A percentile compares a stretch with the other conserved stretches of the same genome.
Conservation (phyloP, 2,329 filamentous ascomycete genomes). For the Monilinia polystroma region DNA sequence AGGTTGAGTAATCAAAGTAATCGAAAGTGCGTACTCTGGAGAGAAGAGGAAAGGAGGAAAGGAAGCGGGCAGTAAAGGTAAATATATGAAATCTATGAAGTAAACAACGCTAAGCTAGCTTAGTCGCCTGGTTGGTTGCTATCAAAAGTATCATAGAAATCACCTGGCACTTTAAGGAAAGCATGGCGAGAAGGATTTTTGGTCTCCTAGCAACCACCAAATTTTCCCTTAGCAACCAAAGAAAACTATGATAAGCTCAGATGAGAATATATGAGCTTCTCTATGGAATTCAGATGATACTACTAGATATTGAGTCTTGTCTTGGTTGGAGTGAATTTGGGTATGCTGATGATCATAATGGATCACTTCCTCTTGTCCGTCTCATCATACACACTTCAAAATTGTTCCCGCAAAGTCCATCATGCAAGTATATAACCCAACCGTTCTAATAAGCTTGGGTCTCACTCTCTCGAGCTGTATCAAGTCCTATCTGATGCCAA, state of each 20-base stretch:
- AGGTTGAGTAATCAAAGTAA: conserved; percentile 6
- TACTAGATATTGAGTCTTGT: background rate
- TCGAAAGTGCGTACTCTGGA: background rate
- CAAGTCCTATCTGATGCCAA: too few relatives aligned
- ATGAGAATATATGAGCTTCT: background rate
- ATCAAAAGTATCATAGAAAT: background rate
- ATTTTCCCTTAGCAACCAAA: background rate
- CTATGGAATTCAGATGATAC: background rate
- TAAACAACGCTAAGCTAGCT: background rate
- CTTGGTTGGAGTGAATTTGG: background rate
- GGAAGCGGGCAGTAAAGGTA: background rate
- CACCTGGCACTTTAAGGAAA: too few relatives aligned
- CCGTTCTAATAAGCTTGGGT: rapidly evolving
- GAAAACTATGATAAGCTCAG: background rate
- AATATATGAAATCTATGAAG: background rate
- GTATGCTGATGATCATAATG: background rate
- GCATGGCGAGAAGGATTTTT: background rate
- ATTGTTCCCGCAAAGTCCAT: background rate
- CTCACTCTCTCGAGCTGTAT: too few relatives aligned
- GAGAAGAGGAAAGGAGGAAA: background rate
- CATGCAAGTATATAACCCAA: background rate
- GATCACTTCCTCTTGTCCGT: too few relatives aligned
- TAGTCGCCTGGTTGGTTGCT: background rate
- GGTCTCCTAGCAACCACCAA: background rate
- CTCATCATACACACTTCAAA: background rate